Evolutionary conservation across 108 stramenopile genomes (phyloP), one percentile per base, ranked within the genome.

Genomic region (Epithemia pelagica): DNA sequence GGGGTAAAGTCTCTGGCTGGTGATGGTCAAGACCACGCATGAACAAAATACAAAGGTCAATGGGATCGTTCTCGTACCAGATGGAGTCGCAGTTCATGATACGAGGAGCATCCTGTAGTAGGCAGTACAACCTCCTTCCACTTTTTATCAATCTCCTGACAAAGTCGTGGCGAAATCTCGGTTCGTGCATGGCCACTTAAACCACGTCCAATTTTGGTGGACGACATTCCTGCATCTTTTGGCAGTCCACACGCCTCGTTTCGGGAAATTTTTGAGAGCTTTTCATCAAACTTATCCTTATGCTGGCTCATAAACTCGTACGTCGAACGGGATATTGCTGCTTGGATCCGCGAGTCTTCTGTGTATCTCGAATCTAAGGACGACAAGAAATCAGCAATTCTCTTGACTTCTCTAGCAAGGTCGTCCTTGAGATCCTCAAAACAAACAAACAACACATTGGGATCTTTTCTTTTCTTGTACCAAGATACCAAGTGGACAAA

Each of bases 161-260:
- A 54, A 18, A 81, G 21, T 2, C 59, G 31, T 1, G 70, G 30
- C 7, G 73, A 59, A 0, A 80, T 58, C 54, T 24, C 33, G 19
- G 52, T 23, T 22, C 63, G 66, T 10, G 74, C 78, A 30, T 55
- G 32, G 54, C 79, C 74, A 52, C 26, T 30, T 5, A 60, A 23
- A 2, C 79, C 79, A n/a, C 46, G 2, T 5, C 24, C 62, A 52
- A 80, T 59, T 46, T 46, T 81, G 25, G 62, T 61, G 20, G 69
- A 61, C 1, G 15, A 23, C 54, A 68, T 74, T 24, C 79, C 79
- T 18, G 79, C 79, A 59, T 62, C 67, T 56, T 70, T 74, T 52
- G 73, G 72, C n/a, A 81, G 28, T 37, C 75, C 72, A 58, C 79
- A 81, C 15, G 79, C 75, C 53, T 70, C 73, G 61, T 81, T 81